Base-by-base conservation (phyloP, 2,329 filamentous ascomycete species). In the Thermomyces lanuginosus region DNA sequence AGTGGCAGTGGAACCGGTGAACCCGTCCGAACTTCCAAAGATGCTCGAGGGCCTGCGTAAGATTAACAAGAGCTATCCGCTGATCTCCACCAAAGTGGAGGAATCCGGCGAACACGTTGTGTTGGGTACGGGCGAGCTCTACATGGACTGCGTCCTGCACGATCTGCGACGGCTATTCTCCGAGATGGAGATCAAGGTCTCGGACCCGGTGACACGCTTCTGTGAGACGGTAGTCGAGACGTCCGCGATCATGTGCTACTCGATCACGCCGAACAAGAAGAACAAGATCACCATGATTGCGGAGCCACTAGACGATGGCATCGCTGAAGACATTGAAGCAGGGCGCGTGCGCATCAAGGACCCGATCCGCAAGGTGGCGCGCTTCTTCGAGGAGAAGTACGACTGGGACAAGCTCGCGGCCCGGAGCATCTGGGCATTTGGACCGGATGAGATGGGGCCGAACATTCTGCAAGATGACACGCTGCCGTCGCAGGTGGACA, bases 201-300 rank as follows among this genome's bases (percentile, higher is more conserved):
- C 89, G 0, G 89, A 98, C 48, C 89, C 89, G 1, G 86, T 98
- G 22, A 95, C 89, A 9, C 69, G 89, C 24, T 98, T 98, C 63
- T 93, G 83, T 55, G 89, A 98, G 58, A 98, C 89, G 0, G 86
- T 93, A 14, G 83, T 92, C 19, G 89, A 98, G 52, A 92, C 89
- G 39, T 93, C 83, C 10, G 84, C 84, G 11, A 93, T 92, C 33
- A 93, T 93, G 57, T 98, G 89, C 58, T 98, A 93, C 51, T 86
- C 89, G 12, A 73, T 92, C 41, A 95, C 89, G 2, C 89, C 89
- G 2, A 98, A 98, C 61, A 98, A 98, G 60, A 93, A 93, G 63
- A 98, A 98, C 61, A 92, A 92, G 53, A 78, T 98, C 44, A 95
- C 89, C 18, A 93, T 98, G 81, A 79, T 95, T 31, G 89, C 89